Percentiles rank a stretch among this genome's conserved stretches.
phyloP scores from a whole-genome alignment of 306 rosid genomes.

The Rosa chinensis region DNA sequence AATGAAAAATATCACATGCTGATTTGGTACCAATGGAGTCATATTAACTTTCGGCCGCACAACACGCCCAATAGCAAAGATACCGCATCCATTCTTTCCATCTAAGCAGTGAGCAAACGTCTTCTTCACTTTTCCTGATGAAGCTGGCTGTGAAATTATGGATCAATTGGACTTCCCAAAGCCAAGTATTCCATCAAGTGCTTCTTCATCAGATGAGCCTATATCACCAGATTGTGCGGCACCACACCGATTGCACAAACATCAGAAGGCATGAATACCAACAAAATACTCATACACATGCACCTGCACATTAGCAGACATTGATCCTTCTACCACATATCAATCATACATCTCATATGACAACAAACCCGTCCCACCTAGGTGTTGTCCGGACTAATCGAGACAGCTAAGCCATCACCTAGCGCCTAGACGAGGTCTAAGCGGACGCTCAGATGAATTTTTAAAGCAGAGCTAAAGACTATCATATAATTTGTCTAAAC shows the following conservation, averaged over 20 bases:
- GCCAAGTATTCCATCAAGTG: conserved; percentile 99
- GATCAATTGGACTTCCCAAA: conserved; percentile 95
- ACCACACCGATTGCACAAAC: conserved; percentile 70
- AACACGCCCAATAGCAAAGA: conserved; percentile 95
- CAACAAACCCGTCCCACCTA: too few species aligned
- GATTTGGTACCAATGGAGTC: conserved; percentile 89
- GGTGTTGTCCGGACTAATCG: too few species aligned
- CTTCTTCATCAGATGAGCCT: conserved; percentile 67
- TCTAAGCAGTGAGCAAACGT: conserved; percentile 99
- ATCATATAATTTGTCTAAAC: too few species aligned
- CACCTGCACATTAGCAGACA: too few species aligned
- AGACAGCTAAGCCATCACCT: too few species aligned
- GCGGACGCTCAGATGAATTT: too few species aligned
- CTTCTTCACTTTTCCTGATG: conserved; percentile 85
- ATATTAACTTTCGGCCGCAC: conserved; percentile 89
- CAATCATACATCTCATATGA: too few species aligned
- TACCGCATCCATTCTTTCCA: conserved; percentile 88
- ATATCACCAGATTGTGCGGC: conserved; percentile 90
- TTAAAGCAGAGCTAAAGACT: too few species aligned
- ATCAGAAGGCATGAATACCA: conserved; percentile 17
- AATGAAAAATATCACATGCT: conserved; percentile 53
- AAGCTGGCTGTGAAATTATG: conserved; percentile 88
- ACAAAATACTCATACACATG: not conserved
- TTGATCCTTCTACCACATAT: too few species aligned
- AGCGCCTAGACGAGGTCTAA: too few species aligned